Evolutionary conservation across 352 stramenopile genomes (phyloP), one percentile per base, ranked within the genome.

Genomic region (Peronospora belbahrii): DNA sequence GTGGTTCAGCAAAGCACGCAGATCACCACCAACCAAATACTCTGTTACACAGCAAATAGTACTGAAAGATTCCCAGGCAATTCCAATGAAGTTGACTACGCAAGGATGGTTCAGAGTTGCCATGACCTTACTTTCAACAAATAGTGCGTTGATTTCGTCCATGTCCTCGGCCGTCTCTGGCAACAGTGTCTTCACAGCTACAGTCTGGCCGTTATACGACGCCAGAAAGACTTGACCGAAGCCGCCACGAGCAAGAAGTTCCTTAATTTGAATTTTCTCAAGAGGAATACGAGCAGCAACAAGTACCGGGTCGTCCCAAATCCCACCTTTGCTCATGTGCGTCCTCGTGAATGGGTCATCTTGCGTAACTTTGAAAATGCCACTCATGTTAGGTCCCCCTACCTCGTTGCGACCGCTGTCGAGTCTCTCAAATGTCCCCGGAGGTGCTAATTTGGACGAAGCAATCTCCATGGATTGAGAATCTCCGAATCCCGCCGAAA

Each of bases 51-150:
- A 67, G 42, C 65, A 72, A 33, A 75, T 43, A 22, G 60, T 54
- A 19, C 46, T 66, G 34, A 74, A 52, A 24, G 56, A 62, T 7
- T 69, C 64, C 73, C 76, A 88, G 10, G 72, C 74, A 15, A 85
- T 74, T 3, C 74, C 77, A 18, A 86, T 56, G 27, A 88, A 85
- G 14, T 42, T 51, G 6, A 88, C 72, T 28, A 88, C 80, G 33
- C 68, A 73, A 27, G 63, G 58, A 48, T 88, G 77, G 11, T 81
- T 64, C 13, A 88, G 47, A 25, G 56, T 59, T 0, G 72, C 63
- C 59, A 85, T 73, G 27, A 83, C 44, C 46, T 82, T 76, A 11
- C 74, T 70, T 41, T 88, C 77, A 0, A 42, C 50, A 5, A 80
- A 62, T 9, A 86, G 67, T 0, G 63, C 59, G 7, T 67, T 59